Evolutionary conservation across 2,329 filamentous ascomycete genomes (phyloP).

Genomic region (Podosphaera fusca): DNA sequence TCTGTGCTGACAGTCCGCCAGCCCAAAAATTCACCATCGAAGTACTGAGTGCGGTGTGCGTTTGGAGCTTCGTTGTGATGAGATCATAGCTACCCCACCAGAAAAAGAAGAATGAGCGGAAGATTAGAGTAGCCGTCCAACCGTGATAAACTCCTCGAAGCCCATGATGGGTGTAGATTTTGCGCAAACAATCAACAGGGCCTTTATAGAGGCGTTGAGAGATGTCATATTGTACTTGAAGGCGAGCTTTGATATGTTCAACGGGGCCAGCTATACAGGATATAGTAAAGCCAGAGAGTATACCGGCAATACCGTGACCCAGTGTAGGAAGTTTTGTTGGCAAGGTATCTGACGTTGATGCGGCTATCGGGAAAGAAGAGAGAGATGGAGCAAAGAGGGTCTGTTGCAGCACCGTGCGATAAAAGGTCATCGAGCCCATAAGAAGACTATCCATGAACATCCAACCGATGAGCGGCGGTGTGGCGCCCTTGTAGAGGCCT

Average conservation of each 20-base stretch:
- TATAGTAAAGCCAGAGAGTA: slow-evolving; percentile 72
- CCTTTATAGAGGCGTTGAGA: slow-evolving; percentile 59
- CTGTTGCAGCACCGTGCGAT: slow-evolving; percentile 63
- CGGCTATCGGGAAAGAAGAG: not conserved
- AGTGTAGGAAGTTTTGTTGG: slow-evolving; percentile 38
- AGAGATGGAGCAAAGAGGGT: slow-evolving; percentile 35
- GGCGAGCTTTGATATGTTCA: slow-evolving; percentile 79
- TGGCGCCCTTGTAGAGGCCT: slow-evolving; percentile 85
- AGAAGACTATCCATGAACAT: slow-evolving; percentile 92
- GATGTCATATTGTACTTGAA: slow-evolving; percentile 84
- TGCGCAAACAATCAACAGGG: slow-evolving; percentile 60
- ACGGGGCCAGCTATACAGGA: slow-evolving; percentile 83
- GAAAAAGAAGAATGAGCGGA: slow-evolving; percentile 86
- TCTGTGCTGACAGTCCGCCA: slow-evolving; percentile 72
- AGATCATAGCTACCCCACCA: slow-evolving; percentile 96
- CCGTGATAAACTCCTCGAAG: slow-evolving; percentile 68
- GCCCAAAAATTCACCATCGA: slow-evolving; percentile 94
- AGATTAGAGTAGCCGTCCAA: slow-evolving; percentile 61
- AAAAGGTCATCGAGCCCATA: slow-evolving; percentile 78
- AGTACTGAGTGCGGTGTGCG: slow-evolving; percentile 44
- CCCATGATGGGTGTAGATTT: slow-evolving; percentile 50
- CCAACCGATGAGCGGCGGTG: slow-evolving; percentile 83
- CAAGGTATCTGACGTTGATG: slow-evolving; percentile 1
- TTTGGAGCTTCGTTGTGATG: slow-evolving; percentile 43
- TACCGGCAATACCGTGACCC: slow-evolving; percentile 72